Evolutionary conservation across 805 yeast species (phyloP).

Genomic region (Candida ficus): DNA sequence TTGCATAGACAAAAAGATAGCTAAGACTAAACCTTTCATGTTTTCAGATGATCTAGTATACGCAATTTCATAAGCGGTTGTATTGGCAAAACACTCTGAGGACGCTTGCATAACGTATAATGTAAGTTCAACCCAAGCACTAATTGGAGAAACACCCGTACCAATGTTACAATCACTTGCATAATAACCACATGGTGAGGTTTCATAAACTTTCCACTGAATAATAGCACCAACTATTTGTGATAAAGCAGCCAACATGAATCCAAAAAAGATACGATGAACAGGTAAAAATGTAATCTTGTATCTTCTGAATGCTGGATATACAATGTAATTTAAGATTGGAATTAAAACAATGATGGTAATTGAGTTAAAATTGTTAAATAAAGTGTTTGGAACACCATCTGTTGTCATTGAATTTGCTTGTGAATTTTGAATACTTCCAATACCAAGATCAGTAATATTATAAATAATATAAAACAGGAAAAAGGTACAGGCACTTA

Average conservation of each 20-base stretch:
- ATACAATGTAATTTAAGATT: conserved; percentile 51
- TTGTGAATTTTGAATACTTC: conserved; percentile 35
- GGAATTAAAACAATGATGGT: conserved; percentile 76
- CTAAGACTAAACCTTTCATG: conserved; percentile 38
- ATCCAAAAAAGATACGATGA: conserved; percentile 65
- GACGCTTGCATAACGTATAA: conserved; percentile 67
- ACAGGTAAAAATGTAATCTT: conserved; percentile 60
- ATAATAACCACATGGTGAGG: conserved; percentile 66
- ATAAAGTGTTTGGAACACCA: conserved; percentile 73
- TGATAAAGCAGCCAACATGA: conserved; percentile 48
- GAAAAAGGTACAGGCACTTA: conserved; percentile 69
- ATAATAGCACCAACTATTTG: conserved; percentile 43
- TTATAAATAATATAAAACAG: conserved; percentile 66
- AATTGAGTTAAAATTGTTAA: conserved; percentile 69
- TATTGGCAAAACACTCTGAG: conserved; percentile 71
- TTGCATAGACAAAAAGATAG: conserved; percentile 56
- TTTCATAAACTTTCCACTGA: conserved; percentile 60
- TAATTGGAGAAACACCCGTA: conserved; percentile 33
- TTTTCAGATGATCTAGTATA: conserved; percentile 72
- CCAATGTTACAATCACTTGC: conserved; percentile 45
- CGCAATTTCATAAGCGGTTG: conserved; percentile 78
- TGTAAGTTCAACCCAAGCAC: conserved; percentile 58
- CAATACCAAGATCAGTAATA: conserved; percentile 64
- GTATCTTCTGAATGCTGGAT: conserved; percentile 43
- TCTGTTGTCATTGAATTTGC: conserved; percentile 69